Evolutionary conservation across 768 basidiomycete species (phyloP), one percentile per base, ranked within the genome.

Genomic region (Gloeostereum incarnatum): DNA sequence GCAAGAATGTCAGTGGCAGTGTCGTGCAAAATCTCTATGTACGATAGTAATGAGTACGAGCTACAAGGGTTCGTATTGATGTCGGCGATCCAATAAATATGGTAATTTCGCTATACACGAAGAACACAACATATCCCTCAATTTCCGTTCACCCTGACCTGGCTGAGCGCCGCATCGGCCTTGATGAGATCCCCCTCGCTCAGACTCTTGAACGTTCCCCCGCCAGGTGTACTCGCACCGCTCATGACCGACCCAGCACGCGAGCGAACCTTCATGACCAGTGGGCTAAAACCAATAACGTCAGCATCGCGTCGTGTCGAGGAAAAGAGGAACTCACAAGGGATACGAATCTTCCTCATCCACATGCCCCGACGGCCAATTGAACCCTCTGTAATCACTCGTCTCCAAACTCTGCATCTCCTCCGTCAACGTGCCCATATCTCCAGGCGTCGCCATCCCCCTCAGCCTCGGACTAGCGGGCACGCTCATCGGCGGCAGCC

Each of bases 301-400:
- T 37, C 13, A 38, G 8, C 37, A 8, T 6, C 38, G 8, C 37
- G 29, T 18, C 36, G 21, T n/a, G n/a, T n/a, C n/a, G n/a, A n/a
- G n/a, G n/a, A n/a, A 32, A 40, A 26, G 47, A 47, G 43, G 47
- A 45, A 74, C 85, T 35, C 50, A 89, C 87, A 89, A 88, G 1
- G 86, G 88, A 65, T 89, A 93, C 22, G 76, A 75, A 46, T 94
- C 92, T 25, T 96, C 92, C 38, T 97, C 92, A 20, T 91, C 90
- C 9, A 85, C n/a, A n/a, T 81, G 19, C 71, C 62, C 37, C 63
- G 36, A 11, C 59, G 73, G 69, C 80, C 80, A 85, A 39, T 66
- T 66, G 41, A 71, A 71, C 19, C 43, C 43, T 31, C 75, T 70
- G 53, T 87, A 93, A 58, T 93, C 89, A 54, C 87, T 90, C 8